Evolutionary conservation across 805 yeast species (phyloP).

Genomic region (Starmera pachycereana): DNA sequence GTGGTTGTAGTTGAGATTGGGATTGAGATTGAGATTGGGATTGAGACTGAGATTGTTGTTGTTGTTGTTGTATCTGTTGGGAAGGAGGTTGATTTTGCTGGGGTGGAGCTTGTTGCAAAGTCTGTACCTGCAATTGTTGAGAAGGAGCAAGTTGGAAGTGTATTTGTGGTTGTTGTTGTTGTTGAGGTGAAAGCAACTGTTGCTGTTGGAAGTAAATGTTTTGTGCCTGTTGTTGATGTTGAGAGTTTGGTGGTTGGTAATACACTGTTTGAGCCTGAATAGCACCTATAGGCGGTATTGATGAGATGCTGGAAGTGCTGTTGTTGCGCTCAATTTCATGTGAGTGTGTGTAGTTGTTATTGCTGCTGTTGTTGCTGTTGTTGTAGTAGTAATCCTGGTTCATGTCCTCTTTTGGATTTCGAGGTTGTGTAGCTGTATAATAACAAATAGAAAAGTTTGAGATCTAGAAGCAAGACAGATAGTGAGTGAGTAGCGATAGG

Average conservation of each 20-base stretch:
- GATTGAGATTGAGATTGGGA: not conserved
- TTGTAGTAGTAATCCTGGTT: not conserved
- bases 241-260: too few species aligned
- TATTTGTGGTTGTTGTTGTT: not conserved
- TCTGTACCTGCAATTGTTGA: not conserved
- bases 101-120: not conserved
- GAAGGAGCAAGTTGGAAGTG: not conserved
- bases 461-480: too few species aligned
- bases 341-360: not conserved
- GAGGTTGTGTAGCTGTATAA: too few species aligned
- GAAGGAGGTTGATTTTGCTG: slow-evolving; percentile 1
- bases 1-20: not conserved
- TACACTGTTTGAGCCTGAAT: too few species aligned
- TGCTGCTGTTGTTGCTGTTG: not conserved
- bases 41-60: slow-evolving; percentile 1
- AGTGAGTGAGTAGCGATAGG: too few species aligned
- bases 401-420: too few species aligned
- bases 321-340: too few species aligned
- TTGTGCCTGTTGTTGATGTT: not conserved
- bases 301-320: too few species aligned
- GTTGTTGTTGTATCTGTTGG: slow-evolving; percentile 4
- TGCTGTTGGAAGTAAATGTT: not conserved
- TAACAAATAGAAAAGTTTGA: too few species aligned
- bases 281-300: too few species aligned
- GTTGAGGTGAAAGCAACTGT: not conserved